Conservation (phyloP, 345 rosid genomes). For the Citrus inodora region DNA sequence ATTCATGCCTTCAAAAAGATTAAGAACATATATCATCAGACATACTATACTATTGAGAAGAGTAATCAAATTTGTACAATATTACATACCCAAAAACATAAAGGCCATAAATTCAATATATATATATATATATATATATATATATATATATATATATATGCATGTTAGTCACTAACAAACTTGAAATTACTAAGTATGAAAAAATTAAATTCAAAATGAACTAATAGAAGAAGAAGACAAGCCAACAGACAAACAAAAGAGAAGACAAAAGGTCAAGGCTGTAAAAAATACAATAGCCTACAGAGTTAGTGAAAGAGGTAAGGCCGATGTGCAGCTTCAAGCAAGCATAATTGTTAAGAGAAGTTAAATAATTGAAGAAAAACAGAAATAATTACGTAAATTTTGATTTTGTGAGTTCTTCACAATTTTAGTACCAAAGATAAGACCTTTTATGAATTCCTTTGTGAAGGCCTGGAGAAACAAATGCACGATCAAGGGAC, state of each 20-base stretch:
- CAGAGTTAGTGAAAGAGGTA: not conserved
- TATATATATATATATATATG: not conserved
- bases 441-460: not conserved
- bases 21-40: slow-evolving; percentile 7
- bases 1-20: slow-evolving; percentile 55
- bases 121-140: not conserved
- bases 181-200: not conserved
- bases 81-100: not conserved
- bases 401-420: not conserved
- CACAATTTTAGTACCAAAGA: not conserved
- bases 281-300: not conserved
- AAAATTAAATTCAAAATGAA: not conserved
- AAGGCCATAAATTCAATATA: not conserved
- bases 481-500: not conserved
- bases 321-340: not conserved
- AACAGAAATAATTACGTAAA: not conserved
- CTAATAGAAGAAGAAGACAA: not conserved
- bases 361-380: not conserved
- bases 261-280: not conserved
- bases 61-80: not conserved
- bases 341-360: not conserved
- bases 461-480: not conserved
- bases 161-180: not conserved
- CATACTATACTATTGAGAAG: not conserved
- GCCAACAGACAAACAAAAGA: not conserved